phyloP scores from a whole-genome alignment of 2,329 filamentous ascomycete species.

The Calycina marina region DNA sequence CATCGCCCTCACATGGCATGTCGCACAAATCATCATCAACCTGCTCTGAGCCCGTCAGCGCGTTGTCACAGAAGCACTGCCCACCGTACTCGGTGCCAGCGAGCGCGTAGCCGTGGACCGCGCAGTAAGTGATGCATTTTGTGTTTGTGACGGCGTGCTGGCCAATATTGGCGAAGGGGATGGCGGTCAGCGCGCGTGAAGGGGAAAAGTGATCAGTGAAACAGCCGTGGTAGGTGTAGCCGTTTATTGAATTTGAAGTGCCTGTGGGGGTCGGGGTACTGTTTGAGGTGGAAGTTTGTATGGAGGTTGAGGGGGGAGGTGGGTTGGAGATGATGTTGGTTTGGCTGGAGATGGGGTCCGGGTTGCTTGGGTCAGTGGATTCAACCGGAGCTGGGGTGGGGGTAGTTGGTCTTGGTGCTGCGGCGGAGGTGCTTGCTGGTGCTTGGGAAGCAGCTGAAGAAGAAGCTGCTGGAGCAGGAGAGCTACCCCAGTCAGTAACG shows the following conservation, averaged over 20 bases:
- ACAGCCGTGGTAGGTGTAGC: conserved; percentile 30
- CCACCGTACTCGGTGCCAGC: conserved; percentile 35
- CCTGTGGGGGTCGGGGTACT: conserved; percentile 9
- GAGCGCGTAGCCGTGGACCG: conserved; percentile 28
- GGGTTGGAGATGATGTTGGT: background rate
- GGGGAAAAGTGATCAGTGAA: conserved; percentile 24
- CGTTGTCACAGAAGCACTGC: conserved; percentile 33
- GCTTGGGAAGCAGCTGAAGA: conserved; percentile 2
- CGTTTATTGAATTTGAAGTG: conserved; percentile 13
- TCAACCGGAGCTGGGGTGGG: background rate
- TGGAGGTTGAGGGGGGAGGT: background rate
- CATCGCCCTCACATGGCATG: conserved; percentile 35
- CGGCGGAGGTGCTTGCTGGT: conserved; percentile 3
- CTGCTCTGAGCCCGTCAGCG: conserved; percentile 25
- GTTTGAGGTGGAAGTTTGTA: background rate
- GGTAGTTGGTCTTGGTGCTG: background rate
- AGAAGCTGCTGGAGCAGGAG: conserved; percentile 2
- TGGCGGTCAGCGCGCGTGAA: conserved; percentile 26
- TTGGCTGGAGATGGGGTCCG: background rate
- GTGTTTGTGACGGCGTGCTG: conserved; percentile 25
- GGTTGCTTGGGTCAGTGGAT: background rate
- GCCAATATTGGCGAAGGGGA: conserved; percentile 28
- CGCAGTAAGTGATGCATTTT: conserved; percentile 35
- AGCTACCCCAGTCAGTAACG: conserved; percentile 33
- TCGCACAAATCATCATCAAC: conserved; percentile 32